phyloP scores from a whole-genome alignment of 768 basidiomycete species.

The Russula sp. region DNA sequence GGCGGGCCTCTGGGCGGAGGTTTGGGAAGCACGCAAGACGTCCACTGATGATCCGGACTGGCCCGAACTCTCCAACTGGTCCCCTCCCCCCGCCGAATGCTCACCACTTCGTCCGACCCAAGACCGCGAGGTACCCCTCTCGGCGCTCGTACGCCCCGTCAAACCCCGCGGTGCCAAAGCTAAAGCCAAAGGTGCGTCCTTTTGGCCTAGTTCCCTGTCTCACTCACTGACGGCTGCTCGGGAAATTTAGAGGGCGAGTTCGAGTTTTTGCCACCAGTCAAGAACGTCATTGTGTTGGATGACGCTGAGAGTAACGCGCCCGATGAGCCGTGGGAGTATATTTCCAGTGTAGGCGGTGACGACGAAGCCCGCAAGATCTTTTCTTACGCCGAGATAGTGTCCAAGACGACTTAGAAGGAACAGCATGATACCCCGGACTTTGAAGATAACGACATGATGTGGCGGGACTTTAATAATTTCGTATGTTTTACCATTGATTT shows the following conservation, averaged over 20 bases:
- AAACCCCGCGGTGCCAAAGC: conserved; percentile 33
- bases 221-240: background rate
- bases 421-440: conserved; percentile 1
- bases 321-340: conserved; percentile 61
- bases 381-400: conserved; percentile 46
- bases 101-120: conserved; percentile 20
- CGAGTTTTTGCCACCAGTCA: conserved; percentile 53
- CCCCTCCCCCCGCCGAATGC: background rate
- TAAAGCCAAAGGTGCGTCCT: conserved; percentile 37
- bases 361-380: conserved; percentile 34
- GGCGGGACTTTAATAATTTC: background rate
- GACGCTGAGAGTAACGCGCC: conserved; percentile 44
- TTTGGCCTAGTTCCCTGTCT: background rate
- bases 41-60: conserved; percentile 17
- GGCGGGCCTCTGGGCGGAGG: conserved; percentile 18
- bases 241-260: conserved; percentile 51
- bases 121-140: conserved; percentile 32
- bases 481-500: conserved; percentile 11
- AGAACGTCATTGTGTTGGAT: conserved; percentile 57
- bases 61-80: conserved; percentile 18
- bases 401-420: conserved; percentile 30
- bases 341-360: conserved; percentile 44
- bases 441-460: background rate
- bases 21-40: conserved; percentile 17
- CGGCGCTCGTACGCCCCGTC: conserved; percentile 33